phyloP scores from a whole-genome alignment of 768 basidiomycete species.

The Mycena leptocephala region DNA sequence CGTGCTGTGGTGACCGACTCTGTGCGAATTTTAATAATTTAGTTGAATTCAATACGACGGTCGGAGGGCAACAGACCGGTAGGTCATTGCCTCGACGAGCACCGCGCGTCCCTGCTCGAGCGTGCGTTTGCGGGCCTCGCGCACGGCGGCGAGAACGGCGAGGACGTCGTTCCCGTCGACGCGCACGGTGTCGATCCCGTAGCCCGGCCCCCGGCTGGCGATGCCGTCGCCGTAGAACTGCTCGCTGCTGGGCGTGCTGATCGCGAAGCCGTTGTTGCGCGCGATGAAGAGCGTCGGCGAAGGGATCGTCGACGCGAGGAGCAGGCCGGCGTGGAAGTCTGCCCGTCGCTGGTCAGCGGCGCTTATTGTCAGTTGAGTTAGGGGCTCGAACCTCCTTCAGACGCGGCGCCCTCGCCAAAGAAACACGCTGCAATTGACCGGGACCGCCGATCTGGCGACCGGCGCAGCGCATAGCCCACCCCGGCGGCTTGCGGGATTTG shows the following conservation, averaged over 20 bases:
- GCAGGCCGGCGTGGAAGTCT: conserved; percentile 95
- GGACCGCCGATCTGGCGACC: conserved; percentile 77
- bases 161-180: conserved; percentile 96
- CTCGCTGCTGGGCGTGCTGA: conserved; percentile 92
- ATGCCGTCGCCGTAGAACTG: conserved; percentile 96
- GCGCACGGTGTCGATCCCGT: conserved; percentile 92
- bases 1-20: conserved; percentile 95
- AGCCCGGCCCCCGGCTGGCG: conserved; percentile 91
- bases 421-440: conserved; percentile 89
- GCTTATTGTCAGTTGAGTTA: neutral
- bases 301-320: conserved; percentile 84
- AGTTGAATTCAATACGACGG: neutral
- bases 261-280: conserved; percentile 94
- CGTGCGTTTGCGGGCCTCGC: conserved; percentile 80
- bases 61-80: conserved; percentile 66
- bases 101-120: conserved; percentile 88
- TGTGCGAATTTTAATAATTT: conserved; percentile 41
- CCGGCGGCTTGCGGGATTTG: conserved; percentile 97
- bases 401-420: conserved; percentile 96
- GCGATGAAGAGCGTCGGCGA: conserved; percentile 83
- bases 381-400: conserved; percentile 78
- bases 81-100: conserved; percentile 92
- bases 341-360: conserved; percentile 31
- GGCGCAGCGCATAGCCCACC: conserved; percentile 90
- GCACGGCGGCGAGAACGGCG: conserved; percentile 84